A percentile compares a stretch with the other conserved stretches of the same genome.
Evolutionary conservation across 2,329 filamentous ascomycete genomes (phyloP).

Genomic region (Clarireedia hainanense): DNA sequence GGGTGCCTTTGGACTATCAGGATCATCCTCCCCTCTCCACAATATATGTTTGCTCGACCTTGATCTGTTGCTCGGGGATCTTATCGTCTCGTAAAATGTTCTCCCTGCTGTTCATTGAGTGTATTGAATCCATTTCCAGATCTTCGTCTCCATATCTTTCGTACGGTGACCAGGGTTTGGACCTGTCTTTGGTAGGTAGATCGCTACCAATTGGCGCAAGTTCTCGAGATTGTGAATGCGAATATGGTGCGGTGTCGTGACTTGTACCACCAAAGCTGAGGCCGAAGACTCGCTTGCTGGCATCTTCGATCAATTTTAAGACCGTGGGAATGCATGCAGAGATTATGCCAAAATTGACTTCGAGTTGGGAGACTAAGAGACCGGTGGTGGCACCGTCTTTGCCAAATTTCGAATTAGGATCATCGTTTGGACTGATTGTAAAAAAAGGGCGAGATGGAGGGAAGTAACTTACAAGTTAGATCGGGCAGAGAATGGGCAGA

Average conservation of each 20-base stretch:
- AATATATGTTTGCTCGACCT: not conserved
- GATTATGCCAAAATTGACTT: constrained; percentile 14
- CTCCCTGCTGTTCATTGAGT: constrained; percentile 1
- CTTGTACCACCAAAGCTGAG: not conserved
- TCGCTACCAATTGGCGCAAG: not conserved
- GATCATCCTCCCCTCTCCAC: not conserved
- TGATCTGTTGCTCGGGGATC: not conserved
- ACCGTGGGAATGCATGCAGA: constrained; percentile 13
- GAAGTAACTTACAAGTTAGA: not conserved
- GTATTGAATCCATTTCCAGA: not conserved
- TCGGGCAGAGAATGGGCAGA: not conserved
- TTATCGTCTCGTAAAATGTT: not conserved
- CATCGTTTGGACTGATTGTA: not conserved
- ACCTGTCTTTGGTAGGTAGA: not conserved
- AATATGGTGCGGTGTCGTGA: not conserved
- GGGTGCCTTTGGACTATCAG: not conserved
- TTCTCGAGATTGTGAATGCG: not conserved
- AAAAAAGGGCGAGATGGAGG: too few species aligned
- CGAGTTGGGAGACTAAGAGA: constrained; percentile 11
- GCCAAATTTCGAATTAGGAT: not conserved
- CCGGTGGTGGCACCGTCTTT: constrained; percentile 9
- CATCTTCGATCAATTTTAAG: constrained; percentile 10
- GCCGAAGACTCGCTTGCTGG: constrained; percentile 2
- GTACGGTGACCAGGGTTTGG: not conserved
- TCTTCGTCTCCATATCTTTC: constrained; percentile 2